A percentile compares a stretch with the other conserved stretches of the same genome.
Evolutionary conservation across 108 stramenopile genomes (phyloP).

Genomic region (Epithemia pelagica): DNA sequence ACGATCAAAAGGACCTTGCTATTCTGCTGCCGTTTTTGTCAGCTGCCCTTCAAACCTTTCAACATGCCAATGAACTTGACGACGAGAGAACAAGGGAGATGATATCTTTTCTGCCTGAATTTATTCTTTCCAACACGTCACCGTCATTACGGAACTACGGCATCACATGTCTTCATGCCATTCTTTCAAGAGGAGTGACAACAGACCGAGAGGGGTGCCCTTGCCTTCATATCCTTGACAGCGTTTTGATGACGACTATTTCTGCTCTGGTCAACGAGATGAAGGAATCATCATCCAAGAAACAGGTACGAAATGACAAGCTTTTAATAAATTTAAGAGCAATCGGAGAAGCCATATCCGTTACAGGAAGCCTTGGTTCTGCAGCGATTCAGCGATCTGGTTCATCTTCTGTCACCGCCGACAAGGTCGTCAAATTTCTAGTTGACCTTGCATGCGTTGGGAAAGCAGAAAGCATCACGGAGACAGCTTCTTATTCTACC

Average conservation of each 20-base stretch:
- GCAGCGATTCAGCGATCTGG: slow-evolving; percentile 59
- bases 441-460: slow-evolving; percentile 49
- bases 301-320: neutral
- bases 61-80: slow-evolving; percentile 13
- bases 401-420: slow-evolving; percentile 33
- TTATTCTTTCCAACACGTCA: neutral
- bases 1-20: slow-evolving; percentile 39
- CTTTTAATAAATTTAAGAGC: neutral
- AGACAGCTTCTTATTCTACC: neutral
- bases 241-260: neutral
- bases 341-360: slow-evolving; percentile 1
- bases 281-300: neutral
- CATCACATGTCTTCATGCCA: neutral
- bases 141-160: neutral
- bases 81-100: slow-evolving; percentile 30
- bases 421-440: slow-evolving; percentile 49
- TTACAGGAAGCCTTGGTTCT: slow-evolving; percentile 18
- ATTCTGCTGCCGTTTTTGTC: slow-evolving; percentile 54
- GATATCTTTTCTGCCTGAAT: neutral
- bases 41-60: slow-evolving; percentile 15
- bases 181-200: neutral
- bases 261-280: neutral
- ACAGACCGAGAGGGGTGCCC: neutral
- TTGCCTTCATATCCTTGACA: neutral
- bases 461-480: slow-evolving; percentile 10